phyloP scores from a whole-genome alignment of 129 eudicot species.

The Lactuca saligna region DNA sequence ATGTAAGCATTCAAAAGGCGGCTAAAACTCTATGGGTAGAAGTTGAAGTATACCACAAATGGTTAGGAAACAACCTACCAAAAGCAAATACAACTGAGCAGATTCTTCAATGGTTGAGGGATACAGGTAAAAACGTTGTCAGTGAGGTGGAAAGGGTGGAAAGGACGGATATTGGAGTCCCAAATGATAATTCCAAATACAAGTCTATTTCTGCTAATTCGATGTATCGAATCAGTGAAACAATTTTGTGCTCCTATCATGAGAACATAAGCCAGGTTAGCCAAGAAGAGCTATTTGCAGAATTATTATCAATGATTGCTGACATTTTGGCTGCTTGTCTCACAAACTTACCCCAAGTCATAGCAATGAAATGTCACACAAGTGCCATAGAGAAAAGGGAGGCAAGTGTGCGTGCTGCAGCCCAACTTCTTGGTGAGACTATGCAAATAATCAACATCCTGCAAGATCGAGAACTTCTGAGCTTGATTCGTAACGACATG shows the following conservation, averaged over 20 bases:
- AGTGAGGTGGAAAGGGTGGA: no score
- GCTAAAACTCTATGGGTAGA: no score
- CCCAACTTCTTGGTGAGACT: slow-evolving; percentile 22
- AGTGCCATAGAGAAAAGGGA: slow-evolving; percentile 28
- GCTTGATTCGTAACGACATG: not conserved
- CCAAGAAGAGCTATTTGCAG: slow-evolving; percentile 18
- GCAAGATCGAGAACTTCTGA: slow-evolving; percentile 6
- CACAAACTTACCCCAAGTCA: not conserved
- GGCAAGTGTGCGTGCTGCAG: slow-evolving; percentile 12
- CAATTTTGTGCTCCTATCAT: not conserved
- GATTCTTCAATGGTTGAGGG: not conserved
- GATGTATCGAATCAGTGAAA: slow-evolving; percentile 33
- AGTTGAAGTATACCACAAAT: not conserved
- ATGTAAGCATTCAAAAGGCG: no score
- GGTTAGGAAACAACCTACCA: no score
- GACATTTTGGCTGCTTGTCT: slow-evolving; percentile 29
- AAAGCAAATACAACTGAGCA: no score
- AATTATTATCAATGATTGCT: slow-evolving; percentile 27
- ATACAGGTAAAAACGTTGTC: not conserved
- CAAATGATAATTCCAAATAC: no score
- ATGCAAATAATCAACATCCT: not conserved
- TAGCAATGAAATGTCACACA: slow-evolving; percentile 24
- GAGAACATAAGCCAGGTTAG: not conserved
- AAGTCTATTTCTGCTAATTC: slow-evolving; percentile 30
- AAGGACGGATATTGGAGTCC: no score